Percentiles rank a stretch among this genome's conserved stretches.
Evolutionary conservation across 768 basidiomycete genomes (phyloP).

Genomic region (Gloeostereum incarnatum): DNA sequence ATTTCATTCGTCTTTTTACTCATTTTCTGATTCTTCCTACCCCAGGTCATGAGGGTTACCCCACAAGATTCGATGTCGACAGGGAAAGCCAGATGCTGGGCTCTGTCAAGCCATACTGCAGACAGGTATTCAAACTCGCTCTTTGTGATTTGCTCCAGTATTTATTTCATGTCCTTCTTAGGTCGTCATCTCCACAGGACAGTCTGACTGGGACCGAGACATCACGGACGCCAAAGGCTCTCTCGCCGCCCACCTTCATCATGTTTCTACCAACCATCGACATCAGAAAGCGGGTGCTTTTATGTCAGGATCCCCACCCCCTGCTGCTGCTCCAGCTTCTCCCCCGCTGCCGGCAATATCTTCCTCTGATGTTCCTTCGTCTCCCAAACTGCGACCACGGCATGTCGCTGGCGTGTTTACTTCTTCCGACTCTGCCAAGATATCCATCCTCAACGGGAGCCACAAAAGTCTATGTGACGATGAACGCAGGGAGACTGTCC

Average conservation of each 20-base stretch:
- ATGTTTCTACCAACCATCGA: too few relatives aligned
- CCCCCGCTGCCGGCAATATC: slow-evolving; percentile 16
- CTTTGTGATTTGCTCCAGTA: slow-evolving; percentile 2
- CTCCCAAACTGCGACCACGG: slow-evolving; percentile 8
- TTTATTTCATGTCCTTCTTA: slow-evolving; percentile 17
- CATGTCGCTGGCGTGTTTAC: slow-evolving; percentile 47
- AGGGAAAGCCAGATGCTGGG: slow-evolving; percentile 79
- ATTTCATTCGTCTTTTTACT: slow-evolving; percentile 19
- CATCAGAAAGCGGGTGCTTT: background rate
- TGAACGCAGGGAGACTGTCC: slow-evolving; percentile 59
- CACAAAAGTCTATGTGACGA: slow-evolving; percentile 65
- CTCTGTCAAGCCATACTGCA: slow-evolving; percentile 72
- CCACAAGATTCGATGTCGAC: slow-evolving; percentile 68
- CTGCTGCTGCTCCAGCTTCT: slow-evolving; percentile 17
- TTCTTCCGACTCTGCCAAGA: slow-evolving; percentile 39
- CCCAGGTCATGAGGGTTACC: slow-evolving; percentile 70
- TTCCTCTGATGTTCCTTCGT: slow-evolving; percentile 16
- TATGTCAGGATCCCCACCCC: slow-evolving; percentile 19
- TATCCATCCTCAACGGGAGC: slow-evolving; percentile 80
- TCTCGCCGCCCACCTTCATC: slow-evolving; percentile 54
- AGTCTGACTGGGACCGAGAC: slow-evolving; percentile 80
- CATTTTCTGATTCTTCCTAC: slow-evolving; percentile 11
- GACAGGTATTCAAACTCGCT: slow-evolving; percentile 43
- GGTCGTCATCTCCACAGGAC: slow-evolving; percentile 86
- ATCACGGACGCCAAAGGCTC: slow-evolving; percentile 64